Conservation (phyloP, 2,329 filamentous ascomycete genomes). For the Colletotrichum eremochloae region DNA sequence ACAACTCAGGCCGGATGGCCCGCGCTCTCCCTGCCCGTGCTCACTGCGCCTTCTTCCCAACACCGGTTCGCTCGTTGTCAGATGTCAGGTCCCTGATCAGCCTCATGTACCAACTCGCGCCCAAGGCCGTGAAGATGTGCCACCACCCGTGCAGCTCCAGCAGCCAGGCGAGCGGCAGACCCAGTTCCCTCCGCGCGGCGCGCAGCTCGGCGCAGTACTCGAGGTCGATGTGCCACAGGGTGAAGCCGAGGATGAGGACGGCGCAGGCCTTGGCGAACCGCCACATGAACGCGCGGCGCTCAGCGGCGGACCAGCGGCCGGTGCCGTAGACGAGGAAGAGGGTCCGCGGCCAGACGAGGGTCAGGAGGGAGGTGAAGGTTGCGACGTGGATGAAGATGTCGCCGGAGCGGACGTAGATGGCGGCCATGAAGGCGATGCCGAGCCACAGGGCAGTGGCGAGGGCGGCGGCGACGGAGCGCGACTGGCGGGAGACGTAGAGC, state of each 20-base stretch:
- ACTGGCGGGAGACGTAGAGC: conserved; percentile 59
- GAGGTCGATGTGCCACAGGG: conserved; percentile 70
- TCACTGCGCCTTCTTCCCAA: conserved; percentile 27
- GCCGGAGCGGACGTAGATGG: conserved; percentile 58
- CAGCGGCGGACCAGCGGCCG: conserved; percentile 47
- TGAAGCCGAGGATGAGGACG: conserved; percentile 60
- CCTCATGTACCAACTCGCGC: conserved; percentile 59
- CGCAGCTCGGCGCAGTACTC: conserved; percentile 65
- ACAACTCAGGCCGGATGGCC: too few relatives aligned
- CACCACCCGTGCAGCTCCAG: conserved; percentile 75
- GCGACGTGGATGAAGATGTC: conserved; percentile 59
- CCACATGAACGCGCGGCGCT: conserved; percentile 47
- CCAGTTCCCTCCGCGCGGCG: conserved; percentile 57
- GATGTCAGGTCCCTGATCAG: conserved; percentile 45
- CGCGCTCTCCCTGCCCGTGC: too few relatives aligned
- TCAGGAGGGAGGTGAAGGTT: conserved; percentile 53
- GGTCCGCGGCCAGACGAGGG: conserved; percentile 50
- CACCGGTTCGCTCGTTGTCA: neutral
- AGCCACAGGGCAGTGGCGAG: conserved; percentile 56
- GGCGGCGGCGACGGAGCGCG: conserved; percentile 49
- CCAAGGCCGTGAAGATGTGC: conserved; percentile 71
- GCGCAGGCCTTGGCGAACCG: conserved; percentile 48
- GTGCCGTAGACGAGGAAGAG: conserved; percentile 53
- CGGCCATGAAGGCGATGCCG: conserved; percentile 56
- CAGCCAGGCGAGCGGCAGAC: conserved; percentile 67